Evolutionary conservation across 495 filamentous ascomycete species (phyloP).

Genomic region (Tuber brumale): DNA sequence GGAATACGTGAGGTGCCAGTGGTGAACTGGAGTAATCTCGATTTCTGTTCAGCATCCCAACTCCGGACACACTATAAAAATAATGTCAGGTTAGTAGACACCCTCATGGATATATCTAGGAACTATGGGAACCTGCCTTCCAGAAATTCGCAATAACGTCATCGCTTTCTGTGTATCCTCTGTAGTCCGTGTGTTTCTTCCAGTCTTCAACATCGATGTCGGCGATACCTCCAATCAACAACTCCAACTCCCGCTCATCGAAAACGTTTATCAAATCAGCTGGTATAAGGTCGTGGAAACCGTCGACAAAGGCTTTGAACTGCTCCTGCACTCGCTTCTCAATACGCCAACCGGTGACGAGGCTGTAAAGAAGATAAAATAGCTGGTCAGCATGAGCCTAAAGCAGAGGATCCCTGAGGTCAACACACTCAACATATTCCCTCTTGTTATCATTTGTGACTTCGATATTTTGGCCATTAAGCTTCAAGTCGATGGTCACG

Average conservation of each 20-base stretch:
- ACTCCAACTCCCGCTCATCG: conserved; percentile 92
- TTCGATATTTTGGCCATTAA: conserved; percentile 79
- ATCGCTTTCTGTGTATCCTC: conserved; percentile 96
- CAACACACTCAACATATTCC: conserved; percentile 79
- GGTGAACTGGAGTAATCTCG: conserved; percentile 88
- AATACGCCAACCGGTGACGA: conserved; percentile 98
- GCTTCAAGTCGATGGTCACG: conserved; percentile 85
- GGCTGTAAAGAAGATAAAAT: conserved; percentile 43
- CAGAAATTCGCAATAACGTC: conserved; percentile 98
- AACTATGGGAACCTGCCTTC: conserved; percentile 57
- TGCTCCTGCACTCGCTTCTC: conserved; percentile 96
- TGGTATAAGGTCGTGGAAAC: conserved; percentile 96
- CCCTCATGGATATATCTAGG: not conserved
- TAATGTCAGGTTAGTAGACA: conserved; percentile 17
- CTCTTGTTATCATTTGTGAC: conserved; percentile 97
- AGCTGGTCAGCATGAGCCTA: conserved; percentile 25
- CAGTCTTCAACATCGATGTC: conserved; percentile 99
- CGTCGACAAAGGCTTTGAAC: conserved; percentile 94
- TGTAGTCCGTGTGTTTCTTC: conserved; percentile 99
- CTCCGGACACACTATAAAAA: conserved; percentile 60
- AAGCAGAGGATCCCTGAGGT: not conserved
- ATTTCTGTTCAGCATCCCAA: conserved; percentile 99
- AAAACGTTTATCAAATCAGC: conserved; percentile 97
- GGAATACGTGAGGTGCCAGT: conserved; percentile 97
- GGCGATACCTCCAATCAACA: conserved; percentile 96